A percentile compares a stretch with the other conserved stretches of the same genome.
Evolutionary conservation across 352 stramenopile genomes (phyloP).

Genomic region (Phytophthora tubulina): DNA sequence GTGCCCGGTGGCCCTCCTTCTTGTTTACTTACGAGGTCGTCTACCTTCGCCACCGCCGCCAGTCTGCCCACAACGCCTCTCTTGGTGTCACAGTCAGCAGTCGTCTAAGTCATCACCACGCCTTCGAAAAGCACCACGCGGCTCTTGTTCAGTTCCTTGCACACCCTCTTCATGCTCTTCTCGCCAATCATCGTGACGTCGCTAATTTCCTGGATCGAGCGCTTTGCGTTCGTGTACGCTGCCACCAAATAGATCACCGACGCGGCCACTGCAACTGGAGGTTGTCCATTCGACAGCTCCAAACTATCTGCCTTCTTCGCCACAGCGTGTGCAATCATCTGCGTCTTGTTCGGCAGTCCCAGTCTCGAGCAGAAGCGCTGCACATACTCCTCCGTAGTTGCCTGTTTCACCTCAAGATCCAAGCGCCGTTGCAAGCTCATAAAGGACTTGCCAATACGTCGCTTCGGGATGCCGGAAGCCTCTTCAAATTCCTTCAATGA

Average conservation of each 20-base stretch:
- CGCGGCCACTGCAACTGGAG: conserved; percentile 74
- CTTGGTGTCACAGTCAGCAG: conserved; percentile 19
- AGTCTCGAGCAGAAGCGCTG: conserved; percentile 81
- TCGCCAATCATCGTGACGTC: conserved; percentile 83
- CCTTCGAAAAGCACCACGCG: conserved; percentile 81
- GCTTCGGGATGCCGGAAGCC: conserved; percentile 75
- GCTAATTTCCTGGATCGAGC: conserved; percentile 85
- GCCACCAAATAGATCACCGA: conserved; percentile 86
- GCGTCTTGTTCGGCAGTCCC: conserved; percentile 78
- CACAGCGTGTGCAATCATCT: conserved; percentile 79
- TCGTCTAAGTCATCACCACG: conserved; percentile 65
- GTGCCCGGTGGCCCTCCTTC: conserved; percentile 24
- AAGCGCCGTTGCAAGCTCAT: conserved; percentile 66
- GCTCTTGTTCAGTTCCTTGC: conserved; percentile 90
- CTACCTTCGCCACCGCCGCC: conserved; percentile 5
- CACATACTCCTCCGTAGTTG: conserved; percentile 81
- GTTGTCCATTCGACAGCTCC: conserved; percentile 73
- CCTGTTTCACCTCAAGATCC: conserved; percentile 73
- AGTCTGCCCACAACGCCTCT: conserved; percentile 18
- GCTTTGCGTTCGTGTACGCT: conserved; percentile 85
- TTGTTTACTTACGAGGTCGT: conserved; percentile 44
- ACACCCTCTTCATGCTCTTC: conserved; percentile 88
- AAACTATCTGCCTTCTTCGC: conserved; percentile 78
- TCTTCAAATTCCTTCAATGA: conserved; percentile 85
- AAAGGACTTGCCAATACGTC: conserved; percentile 84